Conservation (phyloP, 148 eudicot species). For the Chenopodium berlandieri region DNA sequence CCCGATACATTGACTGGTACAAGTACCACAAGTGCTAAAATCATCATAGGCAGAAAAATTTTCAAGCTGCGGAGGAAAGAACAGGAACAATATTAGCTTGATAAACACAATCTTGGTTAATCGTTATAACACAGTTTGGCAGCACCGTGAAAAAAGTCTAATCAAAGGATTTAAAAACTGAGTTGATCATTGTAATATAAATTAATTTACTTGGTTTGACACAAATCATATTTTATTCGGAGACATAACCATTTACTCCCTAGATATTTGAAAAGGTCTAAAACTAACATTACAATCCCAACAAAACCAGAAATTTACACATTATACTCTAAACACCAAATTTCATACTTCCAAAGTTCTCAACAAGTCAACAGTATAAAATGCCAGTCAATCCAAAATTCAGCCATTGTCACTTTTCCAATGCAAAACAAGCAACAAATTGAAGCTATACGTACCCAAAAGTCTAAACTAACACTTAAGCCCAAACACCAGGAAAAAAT, state of each 20-base stretch:
- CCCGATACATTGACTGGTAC: constrained; percentile 81
- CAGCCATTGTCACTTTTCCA: background rate
- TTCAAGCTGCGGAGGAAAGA: constrained; percentile 54
- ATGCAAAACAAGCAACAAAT: background rate
- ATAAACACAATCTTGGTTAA: background rate
- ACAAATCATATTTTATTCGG: no score
- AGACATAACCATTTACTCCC: background rate
- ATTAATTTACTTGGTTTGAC: background rate
- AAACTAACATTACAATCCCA: background rate
- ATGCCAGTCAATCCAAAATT: background rate
- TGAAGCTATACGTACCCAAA: background rate
- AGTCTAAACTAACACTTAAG: background rate
- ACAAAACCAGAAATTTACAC: background rate
- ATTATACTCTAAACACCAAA: background rate
- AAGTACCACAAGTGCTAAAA: constrained; percentile 72
- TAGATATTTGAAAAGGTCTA: background rate
- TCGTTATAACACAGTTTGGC: background rate
- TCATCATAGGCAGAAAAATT: constrained; percentile 73
- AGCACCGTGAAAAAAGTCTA: background rate
- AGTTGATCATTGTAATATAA: background rate
- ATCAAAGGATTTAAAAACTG: background rate
- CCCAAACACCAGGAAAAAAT: background rate
- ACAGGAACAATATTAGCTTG: constrained; percentile 5
- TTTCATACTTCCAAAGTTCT: background rate
- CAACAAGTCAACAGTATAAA: background rate